phyloP scores from a whole-genome alignment of 1,139 yeast species.

The Kurtzmaniella quercitrusa region DNA sequence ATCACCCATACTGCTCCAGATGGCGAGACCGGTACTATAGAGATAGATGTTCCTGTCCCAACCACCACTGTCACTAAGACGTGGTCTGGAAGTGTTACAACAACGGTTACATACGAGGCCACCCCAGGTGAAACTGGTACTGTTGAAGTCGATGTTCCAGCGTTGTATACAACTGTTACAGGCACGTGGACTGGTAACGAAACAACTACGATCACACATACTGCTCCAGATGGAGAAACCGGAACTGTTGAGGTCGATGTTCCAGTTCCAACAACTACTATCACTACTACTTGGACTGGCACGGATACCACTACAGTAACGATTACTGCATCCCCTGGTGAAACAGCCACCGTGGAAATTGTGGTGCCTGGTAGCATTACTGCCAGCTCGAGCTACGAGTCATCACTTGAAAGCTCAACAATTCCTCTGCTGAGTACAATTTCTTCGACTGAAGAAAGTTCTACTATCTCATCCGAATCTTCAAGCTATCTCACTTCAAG shows the following conservation, averaged over 20 bases:
- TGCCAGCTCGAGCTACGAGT: background rate
- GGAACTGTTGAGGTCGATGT: slow-evolving; percentile 13
- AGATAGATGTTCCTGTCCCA: slow-evolving; percentile 11
- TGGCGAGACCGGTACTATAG: slow-evolving; percentile 10
- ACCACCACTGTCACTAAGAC: slow-evolving; percentile 2
- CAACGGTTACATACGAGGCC: slow-evolving; percentile 4
- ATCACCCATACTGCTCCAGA: slow-evolving; percentile 8
- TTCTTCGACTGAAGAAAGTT: too few species aligned
- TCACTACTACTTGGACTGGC: slow-evolving; percentile 6
- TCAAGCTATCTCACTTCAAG: too few species aligned
- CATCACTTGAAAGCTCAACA: too few species aligned
- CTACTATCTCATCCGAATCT: too few species aligned
- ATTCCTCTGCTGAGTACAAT: too few species aligned
- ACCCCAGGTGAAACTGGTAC: slow-evolving; percentile 5
- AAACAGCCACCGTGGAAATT: slow-evolving; percentile 14
- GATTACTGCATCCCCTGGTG: slow-evolving; percentile 7
- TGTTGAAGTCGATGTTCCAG: slow-evolving; percentile 11
- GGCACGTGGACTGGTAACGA: slow-evolving; percentile 9
- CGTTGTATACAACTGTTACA: slow-evolving; percentile 9
- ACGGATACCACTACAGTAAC: background rate
- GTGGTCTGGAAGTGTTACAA: slow-evolving; percentile 2
- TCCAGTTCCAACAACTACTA: slow-evolving; percentile 12
- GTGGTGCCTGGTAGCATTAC: slow-evolving; percentile 10
- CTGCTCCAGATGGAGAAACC: slow-evolving; percentile 10
- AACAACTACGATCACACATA: slow-evolving; percentile 5